A percentile compares a stretch with the other conserved stretches of the same genome.
Conservation (phyloP, 2,329 filamentous ascomycete genomes). For the Dryadomyces sulphureus region DNA sequence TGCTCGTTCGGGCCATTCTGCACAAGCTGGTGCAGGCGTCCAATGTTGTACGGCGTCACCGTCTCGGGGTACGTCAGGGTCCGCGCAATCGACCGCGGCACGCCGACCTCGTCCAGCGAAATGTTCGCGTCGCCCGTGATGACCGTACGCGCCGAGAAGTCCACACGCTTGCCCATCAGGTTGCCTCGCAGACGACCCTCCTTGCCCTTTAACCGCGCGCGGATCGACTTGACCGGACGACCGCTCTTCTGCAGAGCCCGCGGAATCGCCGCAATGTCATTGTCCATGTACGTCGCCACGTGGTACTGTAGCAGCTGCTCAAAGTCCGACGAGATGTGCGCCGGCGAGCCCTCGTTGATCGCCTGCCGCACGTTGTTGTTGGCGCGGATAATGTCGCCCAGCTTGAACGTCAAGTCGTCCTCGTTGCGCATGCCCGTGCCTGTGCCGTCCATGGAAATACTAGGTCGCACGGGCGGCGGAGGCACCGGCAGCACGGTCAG, state of each 20-base stretch:
- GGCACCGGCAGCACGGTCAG: constrained; percentile 89
- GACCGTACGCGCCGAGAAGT: constrained; percentile 98
- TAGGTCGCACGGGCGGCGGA: constrained; percentile 86
- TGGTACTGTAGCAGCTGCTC: constrained; percentile 91
- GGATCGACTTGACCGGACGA: constrained; percentile 89
- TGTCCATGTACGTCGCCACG: constrained; percentile 99
- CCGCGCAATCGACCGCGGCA: constrained; percentile 82
- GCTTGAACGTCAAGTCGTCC: constrained; percentile 98
- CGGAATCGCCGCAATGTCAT: constrained; percentile 91
- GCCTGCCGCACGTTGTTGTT: constrained; percentile 90
- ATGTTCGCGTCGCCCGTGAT: constrained; percentile 98
- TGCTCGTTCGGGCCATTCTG: constrained; percentile 90
- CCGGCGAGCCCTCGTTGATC: constrained; percentile 78
- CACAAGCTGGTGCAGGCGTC: constrained; percentile 76
- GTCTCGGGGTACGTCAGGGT: constrained; percentile 94
- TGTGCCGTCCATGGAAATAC: constrained; percentile 92
- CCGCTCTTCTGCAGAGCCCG: constrained; percentile 95
- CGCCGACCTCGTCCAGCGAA: constrained; percentile 92
- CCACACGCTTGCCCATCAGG: constrained; percentile 98
- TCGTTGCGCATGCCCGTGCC: constrained; percentile 87
- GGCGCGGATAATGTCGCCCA: constrained; percentile 94
- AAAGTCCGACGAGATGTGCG: constrained; percentile 83
- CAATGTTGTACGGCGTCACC: constrained; percentile 95
- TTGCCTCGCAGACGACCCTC: constrained; percentile 96
- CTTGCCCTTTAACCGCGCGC: constrained; percentile 95